Base-by-base conservation (phyloP, 2,329 filamentous ascomycete genomes). In the Metarhizium brunneum region DNA sequence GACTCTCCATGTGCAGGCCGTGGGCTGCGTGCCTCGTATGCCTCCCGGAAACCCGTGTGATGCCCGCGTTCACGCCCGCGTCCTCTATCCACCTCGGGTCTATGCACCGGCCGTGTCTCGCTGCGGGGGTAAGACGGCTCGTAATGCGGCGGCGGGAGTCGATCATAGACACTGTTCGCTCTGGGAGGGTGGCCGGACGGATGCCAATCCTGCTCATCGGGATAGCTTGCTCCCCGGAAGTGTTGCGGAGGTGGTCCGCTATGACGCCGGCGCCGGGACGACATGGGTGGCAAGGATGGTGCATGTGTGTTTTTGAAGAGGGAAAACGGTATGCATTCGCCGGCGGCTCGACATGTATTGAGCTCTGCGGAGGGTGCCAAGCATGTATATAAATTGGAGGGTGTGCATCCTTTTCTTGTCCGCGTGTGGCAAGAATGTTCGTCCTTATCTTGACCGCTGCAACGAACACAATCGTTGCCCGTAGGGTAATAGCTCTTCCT, bases 201-300 rank as follows among this genome's bases (percentile, higher is more conserved):
- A n/a, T 49, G 32, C 18, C 25, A 38, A 36, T 47, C 45, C 25
- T 18, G 3, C 18, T 43, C 50, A n/a, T 56, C 38, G 18, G 40
- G 30, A 38, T 6, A 20, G 50, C 53, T 4, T 25, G 20, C n/a
- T 35, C 38, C 32, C 32, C n/a, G 32, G 20, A n/a, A 16, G n/a
- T 32, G 16, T 13, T 47, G 51, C 47, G 47, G 55, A 50, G 55
- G 47, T 25, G 55, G 52, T 25, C 47, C 47, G 25, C 51, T 56
- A 50, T 54, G 40, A 47, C 25, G 51, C 52, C 55, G 45, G 38
- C 45, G 45, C 30, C 50, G 50, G 47, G 50, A 45, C 25, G 53
- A 50, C 53, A 54, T 54, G 36, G 45, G 45, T 14, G 45, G 4
- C 45, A 48, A 30, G 42, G 18, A 45, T 45, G 18, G 5, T 11